phyloP scores from a whole-genome alignment of 2,329 filamentous ascomycete genomes.

The Trichoderma atroviride region DNA sequence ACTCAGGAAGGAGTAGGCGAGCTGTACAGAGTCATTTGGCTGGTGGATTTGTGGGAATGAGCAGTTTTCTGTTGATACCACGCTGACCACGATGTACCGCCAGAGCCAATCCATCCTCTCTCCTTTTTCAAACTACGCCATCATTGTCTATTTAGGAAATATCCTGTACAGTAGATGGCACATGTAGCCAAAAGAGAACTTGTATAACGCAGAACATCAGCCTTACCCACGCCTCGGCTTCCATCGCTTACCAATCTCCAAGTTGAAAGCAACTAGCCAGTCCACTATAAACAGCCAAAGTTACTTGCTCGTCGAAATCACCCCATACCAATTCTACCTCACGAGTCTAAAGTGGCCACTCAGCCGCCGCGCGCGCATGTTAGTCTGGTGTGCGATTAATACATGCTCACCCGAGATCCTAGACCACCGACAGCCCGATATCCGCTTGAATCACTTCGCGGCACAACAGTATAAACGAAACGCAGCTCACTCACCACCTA shows the following conservation, averaged over 20 bases:
- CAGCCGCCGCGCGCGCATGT: constrained; percentile 4
- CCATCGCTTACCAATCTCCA: neutral
- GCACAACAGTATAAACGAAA: neutral
- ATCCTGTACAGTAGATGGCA: neutral
- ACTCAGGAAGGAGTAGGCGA: neutral
- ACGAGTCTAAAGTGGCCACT: neutral
- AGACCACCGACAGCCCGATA: constrained; percentile 19
- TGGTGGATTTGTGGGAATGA: neutral
- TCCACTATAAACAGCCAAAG: neutral
- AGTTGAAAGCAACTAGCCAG: neutral
- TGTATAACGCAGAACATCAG: neutral
- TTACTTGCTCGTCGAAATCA: neutral
- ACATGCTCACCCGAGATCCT: constrained; percentile 17
- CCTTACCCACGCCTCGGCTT: neutral
- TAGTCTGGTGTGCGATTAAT: neutral
- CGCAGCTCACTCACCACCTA: neutral
- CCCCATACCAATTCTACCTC: neutral
- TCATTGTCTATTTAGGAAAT: neutral
- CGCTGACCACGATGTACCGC: neutral
- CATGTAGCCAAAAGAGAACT: neutral
- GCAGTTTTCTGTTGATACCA: neutral
- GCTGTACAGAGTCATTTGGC: neutral
- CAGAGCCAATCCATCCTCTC: neutral
- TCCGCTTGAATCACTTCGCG: neutral
- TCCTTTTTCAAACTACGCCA: neutral